Base-by-base conservation (phyloP, 345 rosid genomes). In the Euphorbia peplus region DNA sequence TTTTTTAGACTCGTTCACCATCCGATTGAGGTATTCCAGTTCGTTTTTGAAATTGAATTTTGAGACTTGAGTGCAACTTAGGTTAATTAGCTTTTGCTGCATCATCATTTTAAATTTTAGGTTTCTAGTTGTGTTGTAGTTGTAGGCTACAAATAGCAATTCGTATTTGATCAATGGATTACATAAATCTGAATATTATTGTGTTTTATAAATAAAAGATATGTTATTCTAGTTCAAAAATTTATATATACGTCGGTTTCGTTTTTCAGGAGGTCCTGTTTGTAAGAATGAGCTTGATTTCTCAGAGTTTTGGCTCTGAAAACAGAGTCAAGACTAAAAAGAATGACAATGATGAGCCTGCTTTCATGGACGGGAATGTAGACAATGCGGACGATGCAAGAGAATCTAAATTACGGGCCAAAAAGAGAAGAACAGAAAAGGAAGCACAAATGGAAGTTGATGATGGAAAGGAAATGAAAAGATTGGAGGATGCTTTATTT, bases 401-500 rank as follows among this genome's bases (percentile, higher is more conserved):
- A 60, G 80, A 68, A 7, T 68, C 80, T 46, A 83, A 74, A 57
- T 53, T 78, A 0, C 80, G 70, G 75, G 70, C 79, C 4, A 83
- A 80, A 85, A 91, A 84, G 86, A 87, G 85, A 68, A 88, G 80
- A 85, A 86, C 72, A 71, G 83, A 84, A 50, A 82, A 74, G 64
- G 85, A 85, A 71, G 78, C 76, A 50, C 56, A 63, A 70, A 7
- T 64, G 63, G 88, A 74, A 70, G 67, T 74, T 9, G 93, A 89
- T 67, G 87, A 84, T 26, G 83, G 70, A 52, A 78, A 50, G 74
- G 87, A 91, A 57, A 89, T 84, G 91, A 85, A 79, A 72, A 93
- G 76, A 79, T 83, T 93, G 32, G 96, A 91, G 80, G 83, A 78
- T 70, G 42, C 77, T 66, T 78, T 93, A 76, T 93, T 93, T 26